phyloP scores from a whole-genome alignment of 1,284 basidiomycete species.

The Puccinia polysora region DNA sequence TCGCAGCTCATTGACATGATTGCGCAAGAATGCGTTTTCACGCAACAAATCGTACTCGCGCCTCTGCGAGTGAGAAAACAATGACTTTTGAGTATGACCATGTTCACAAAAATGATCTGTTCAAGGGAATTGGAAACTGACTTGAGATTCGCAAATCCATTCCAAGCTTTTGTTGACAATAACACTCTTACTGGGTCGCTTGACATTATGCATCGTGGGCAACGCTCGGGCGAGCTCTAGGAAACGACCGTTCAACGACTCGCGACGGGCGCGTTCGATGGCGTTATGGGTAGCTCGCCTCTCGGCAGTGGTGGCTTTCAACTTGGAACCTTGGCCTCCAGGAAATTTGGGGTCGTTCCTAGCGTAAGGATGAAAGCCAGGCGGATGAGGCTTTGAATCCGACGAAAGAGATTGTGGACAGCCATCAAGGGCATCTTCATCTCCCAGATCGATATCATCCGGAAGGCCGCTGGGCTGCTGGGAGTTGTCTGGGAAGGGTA shows the following conservation, averaged over 20 bases:
- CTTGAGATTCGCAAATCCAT: slow-evolving; percentile 48
- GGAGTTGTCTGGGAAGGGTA: slow-evolving; percentile 5
- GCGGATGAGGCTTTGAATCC: not conserved
- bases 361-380: slow-evolving; percentile 12
- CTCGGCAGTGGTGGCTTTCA: slow-evolving; percentile 64
- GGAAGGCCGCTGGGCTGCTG: slow-evolving; percentile 12
- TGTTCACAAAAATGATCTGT: not conserved
- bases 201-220: slow-evolving; percentile 79
- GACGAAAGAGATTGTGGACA: slow-evolving; percentile 8
- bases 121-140: not conserved
- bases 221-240: slow-evolving; percentile 79
- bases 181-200: slow-evolving; percentile 84
- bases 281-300: slow-evolving; percentile 90
- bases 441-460: slow-evolving; percentile 32
- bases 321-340: slow-evolving; percentile 1
- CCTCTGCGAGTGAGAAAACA: slow-evolving; percentile 32
- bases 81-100: not conserved
- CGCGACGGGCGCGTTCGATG: slow-evolving; percentile 81
- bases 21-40: slow-evolving; percentile 48
- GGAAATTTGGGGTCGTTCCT: slow-evolving; percentile 11
- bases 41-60: slow-evolving; percentile 47
- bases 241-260: slow-evolving; percentile 84
- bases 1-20: slow-evolving; percentile 48
- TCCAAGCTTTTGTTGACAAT: slow-evolving; percentile 72
- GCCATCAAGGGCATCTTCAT: slow-evolving; percentile 29